Conservation (phyloP, 176 grass and related monocot species). For the Alloteropsis semialata region DNA sequence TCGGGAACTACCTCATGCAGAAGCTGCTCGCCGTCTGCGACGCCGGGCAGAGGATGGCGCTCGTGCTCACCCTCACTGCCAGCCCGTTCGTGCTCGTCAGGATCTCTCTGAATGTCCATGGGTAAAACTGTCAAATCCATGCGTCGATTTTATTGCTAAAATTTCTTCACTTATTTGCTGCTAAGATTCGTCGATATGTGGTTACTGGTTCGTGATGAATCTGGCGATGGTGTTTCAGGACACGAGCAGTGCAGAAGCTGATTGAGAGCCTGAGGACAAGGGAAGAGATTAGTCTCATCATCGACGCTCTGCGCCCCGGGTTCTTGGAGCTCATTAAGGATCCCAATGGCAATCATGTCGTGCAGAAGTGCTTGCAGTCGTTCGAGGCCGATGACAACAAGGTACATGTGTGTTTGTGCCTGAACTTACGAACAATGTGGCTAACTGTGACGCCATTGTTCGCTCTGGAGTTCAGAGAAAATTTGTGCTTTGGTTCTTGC, state of each 20-base stretch:
- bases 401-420: slow-evolving; percentile 34
- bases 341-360: slow-evolving; percentile 79
- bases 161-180: background rate
- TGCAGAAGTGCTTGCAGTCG: slow-evolving; percentile 67
- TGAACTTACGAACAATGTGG: background rate
- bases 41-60: slow-evolving; percentile 61
- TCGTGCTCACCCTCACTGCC: slow-evolving; percentile 48
- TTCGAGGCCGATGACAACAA: slow-evolving; percentile 69
- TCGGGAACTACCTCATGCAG: slow-evolving; percentile 96
- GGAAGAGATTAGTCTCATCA: slow-evolving; percentile 57
- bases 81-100: slow-evolving; percentile 43
- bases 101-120: slow-evolving; percentile 75
- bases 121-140: slow-evolving; percentile 37
- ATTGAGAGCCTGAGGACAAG: slow-evolving; percentile 61
- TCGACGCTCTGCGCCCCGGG: slow-evolving; percentile 43
- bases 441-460: background rate
- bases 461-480: background rate
- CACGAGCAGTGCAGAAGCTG: slow-evolving; percentile 77
- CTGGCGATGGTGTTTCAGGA: slow-evolving; percentile 38
- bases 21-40: slow-evolving; percentile 71
- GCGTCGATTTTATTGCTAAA: background rate
- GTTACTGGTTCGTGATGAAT: background rate
- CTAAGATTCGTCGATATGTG: background rate
- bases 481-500: background rate
- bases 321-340: slow-evolving; percentile 86